Evolutionary conservation across 768 basidiomycete species (phyloP), one percentile per base, ranked within the genome.

Genomic region (Austroboletus eburneus): DNA sequence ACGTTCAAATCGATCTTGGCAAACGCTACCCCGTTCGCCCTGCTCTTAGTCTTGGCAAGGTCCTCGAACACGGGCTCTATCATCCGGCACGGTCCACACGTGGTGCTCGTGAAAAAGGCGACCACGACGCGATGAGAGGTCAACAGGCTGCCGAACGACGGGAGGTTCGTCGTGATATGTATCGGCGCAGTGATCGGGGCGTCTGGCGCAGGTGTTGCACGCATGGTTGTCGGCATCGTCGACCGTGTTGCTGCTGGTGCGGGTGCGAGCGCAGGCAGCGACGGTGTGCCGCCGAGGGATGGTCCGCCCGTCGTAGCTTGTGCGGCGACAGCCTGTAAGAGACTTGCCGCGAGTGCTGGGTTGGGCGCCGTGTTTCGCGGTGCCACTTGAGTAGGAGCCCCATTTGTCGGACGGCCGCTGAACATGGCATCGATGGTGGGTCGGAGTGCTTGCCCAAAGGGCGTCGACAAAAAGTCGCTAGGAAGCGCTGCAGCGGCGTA

Each of bases 401-500:
- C 58, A 3, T 67, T 55, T 3, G 65, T 47, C 1, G 74, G 60
- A 27, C 70, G 52, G 8, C 71, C 72, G 20, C 78, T 70, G 66
- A 81, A 96, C 91, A 95, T 92, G 39, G 79, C 72, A 60, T 97
- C 93, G 42, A 98, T 96, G 35, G 86, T 92, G 1, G 94, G 93
- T 0, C 87, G 81, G 38, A 97, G 75, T 0, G 86, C 81, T 7
- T 79, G 79, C 14, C 93, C 93, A 53, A 96, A 91, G 0, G 91
- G 90, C 0, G 91, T 93, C 0, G 90, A 86, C 20, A 94, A 78
- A 66, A 92, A 92, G 52, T 91, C 91, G 9, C 80, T 78, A 10
- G 83, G 91, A 3, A 87, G 74, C 51, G 84, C 90, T 89, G 43
- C 9, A 27, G 16, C 21, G 6, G 16, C 9, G 1, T 32, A 8